These are phyloP conservation scores for Coniochaeta sp. DNA, from an alignment of 2,329 filamentous ascomycete genomes.

Conservation along the genomic window DNA sequence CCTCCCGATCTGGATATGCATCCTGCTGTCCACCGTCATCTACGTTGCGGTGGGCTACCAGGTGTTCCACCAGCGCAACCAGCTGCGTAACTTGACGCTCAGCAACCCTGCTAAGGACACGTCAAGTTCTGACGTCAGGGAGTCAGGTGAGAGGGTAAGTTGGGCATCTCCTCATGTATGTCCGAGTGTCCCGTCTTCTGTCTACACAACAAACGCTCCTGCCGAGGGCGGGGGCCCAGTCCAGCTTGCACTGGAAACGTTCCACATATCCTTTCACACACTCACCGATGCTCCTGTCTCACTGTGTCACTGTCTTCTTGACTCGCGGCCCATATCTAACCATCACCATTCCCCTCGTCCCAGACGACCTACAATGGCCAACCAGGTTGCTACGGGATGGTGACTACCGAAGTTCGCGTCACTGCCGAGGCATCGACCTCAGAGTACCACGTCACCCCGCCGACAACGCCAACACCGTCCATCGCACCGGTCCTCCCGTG, in stretches of 20 bases:
- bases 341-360: not conserved
- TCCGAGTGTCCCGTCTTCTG: not conserved
- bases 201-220: not conserved
- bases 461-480: constrained; percentile 11
- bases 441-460: constrained; percentile 9
- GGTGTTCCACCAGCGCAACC: constrained; percentile 51
- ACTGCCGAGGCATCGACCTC: constrained; percentile 19
- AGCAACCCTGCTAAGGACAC: constrained; percentile 30
- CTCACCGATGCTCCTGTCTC: not conserved
- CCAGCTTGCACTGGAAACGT: not conserved
- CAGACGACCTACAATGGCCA: constrained; percentile 17
- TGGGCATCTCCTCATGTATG: not conserved
- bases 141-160: constrained; percentile 26
- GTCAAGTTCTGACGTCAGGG: constrained; percentile 17
- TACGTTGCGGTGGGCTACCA: constrained; percentile 52
- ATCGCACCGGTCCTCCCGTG: constrained; percentile 12
- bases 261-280: not conserved
- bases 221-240: not conserved
- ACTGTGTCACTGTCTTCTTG: not conserved
- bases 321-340: not conserved
- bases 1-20: constrained; percentile 54
- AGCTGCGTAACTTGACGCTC: constrained; percentile 44
- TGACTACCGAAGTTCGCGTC: constrained; percentile 45
- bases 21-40: constrained; percentile 43
- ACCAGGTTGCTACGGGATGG: constrained; percentile 37